A percentile compares a stretch with the other conserved stretches of the same genome.
These are phyloP conservation scores for Fraxinus anomala DNA, from an alignment of 257 asterid species.

Conservation along the genomic window DNA sequence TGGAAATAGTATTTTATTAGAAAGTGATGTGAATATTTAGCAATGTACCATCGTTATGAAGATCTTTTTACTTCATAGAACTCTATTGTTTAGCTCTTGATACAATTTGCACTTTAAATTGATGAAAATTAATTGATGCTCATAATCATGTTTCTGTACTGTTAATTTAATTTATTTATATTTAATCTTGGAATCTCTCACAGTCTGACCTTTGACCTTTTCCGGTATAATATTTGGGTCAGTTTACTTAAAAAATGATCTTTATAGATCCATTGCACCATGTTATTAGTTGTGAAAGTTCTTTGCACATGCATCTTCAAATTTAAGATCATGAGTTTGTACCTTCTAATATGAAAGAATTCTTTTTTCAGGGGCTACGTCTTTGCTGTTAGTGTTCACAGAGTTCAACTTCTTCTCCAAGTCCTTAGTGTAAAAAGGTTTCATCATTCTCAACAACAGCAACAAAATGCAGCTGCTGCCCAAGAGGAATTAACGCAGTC, in stretches of 20 bases:
- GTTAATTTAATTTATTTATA: no score
- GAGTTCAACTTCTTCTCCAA: slow-evolving; percentile 99
- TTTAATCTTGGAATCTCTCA: not conserved
- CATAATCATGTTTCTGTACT: no score
- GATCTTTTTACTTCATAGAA: not conserved
- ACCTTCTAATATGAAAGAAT: slow-evolving; percentile 26
- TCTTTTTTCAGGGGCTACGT: slow-evolving; percentile 81
- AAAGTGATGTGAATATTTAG: not conserved
- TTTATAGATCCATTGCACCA: not conserved
- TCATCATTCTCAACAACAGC: slow-evolving; percentile 92
- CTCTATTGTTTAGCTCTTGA: not conserved
- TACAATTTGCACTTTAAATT: no score
- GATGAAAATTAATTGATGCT: not conserved
- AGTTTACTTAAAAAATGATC: not conserved
- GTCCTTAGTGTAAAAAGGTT: slow-evolving; percentile 93
- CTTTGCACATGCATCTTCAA: slow-evolving; percentile 10
- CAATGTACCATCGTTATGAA: no score
- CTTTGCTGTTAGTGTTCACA: slow-evolving; percentile 97
- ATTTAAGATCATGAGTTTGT: slow-evolving; percentile 24
- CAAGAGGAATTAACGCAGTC: slow-evolving; percentile 91
- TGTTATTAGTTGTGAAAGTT: slow-evolving; percentile 3
- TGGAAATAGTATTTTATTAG: not conserved
- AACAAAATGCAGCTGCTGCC: slow-evolving; percentile 65
- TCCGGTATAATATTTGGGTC: not conserved
- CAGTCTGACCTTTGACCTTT: not conserved